These are phyloP conservation scores for Fusarium incarnatum DNA, from an alignment of 2,329 filamentous ascomycete genomes.

Conservation along the genomic window DNA sequence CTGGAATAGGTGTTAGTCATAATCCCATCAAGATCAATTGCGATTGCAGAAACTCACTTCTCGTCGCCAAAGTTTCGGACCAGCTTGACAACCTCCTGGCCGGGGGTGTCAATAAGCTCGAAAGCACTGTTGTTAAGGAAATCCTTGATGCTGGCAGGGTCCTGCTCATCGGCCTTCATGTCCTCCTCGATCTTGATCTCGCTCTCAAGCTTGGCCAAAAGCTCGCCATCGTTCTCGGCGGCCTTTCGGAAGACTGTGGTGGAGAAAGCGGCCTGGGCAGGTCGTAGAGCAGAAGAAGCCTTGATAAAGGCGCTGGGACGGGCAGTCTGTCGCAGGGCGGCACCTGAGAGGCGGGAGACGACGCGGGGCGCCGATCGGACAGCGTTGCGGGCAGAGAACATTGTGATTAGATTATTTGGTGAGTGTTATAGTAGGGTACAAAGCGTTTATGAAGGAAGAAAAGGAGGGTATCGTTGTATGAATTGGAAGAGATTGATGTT, in stretches of 20 bases:
- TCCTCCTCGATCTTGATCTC: constrained; percentile 88
- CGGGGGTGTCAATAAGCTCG: constrained; percentile 82
- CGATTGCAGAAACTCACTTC: constrained; percentile 69
- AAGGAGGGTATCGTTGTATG: constrained; percentile 2
- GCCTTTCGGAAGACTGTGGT: constrained; percentile 56
- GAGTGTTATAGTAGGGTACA: not conserved
- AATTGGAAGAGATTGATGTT: constrained; percentile 29
- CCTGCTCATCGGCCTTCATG: constrained; percentile 77
- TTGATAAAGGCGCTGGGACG: constrained; percentile 63
- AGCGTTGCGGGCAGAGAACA: constrained; percentile 76
- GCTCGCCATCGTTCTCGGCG: constrained; percentile 77
- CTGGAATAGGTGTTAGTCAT: constrained; percentile 45
- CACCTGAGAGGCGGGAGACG: constrained; percentile 66
- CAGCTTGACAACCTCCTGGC: constrained; percentile 88
- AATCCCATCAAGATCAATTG: constrained; percentile 11
- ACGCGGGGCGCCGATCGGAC: constrained; percentile 75
- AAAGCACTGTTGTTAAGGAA: constrained; percentile 89
- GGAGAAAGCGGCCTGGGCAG: constrained; percentile 61
- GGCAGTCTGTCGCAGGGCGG: constrained; percentile 63
- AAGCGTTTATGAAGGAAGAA: not conserved
- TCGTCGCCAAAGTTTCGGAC: constrained; percentile 87
- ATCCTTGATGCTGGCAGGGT: constrained; percentile 83
- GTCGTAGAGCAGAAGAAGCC: constrained; percentile 52
- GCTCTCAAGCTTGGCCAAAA: constrained; percentile 85
- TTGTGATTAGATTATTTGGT: constrained; percentile 54